Base-by-base conservation (phyloP, 2,329 filamentous ascomycete species). In the Colletotrichum theobromicola region DNA sequence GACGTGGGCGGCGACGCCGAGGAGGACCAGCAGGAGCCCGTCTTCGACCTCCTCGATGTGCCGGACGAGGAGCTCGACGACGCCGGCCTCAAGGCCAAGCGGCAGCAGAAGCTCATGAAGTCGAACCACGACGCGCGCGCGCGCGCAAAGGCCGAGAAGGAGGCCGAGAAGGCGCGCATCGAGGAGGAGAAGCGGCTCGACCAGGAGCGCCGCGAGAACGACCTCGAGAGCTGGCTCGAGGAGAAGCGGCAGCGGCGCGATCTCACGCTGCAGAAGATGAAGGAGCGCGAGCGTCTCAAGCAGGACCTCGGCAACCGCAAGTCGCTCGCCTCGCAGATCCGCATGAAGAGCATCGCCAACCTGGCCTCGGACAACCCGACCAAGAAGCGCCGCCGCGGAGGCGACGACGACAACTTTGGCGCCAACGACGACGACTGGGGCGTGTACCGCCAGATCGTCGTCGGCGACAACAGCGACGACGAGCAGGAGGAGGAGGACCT, bases 341-440 rank as follows among this genome's bases (percentile, higher is more conserved):
- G 97, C 76, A 99, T 99, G 97, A 98, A 98, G 86, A 96, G 93
- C 65, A 95, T 99, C 73, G 97, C 97, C 74, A 98, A 98, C 81
- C 92, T 99, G 2, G 97, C 97, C 4, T 96, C 96, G 0, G 97
- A 99, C 83, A 93, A 91, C 7, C 95, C 96, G 1, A 87, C 89
- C 77, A 95, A 96, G 83, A 97, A 98, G 84, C 91, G 96, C 71
- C 89, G 95, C 16, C 92, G 96, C 21, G 95, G 95, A 9, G 94
- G 93, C 5, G 96, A 98, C 81, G 97, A 99, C 79, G 97, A 99
- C 82, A 95, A 95, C 75, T 99, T 99, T 81, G 97, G 97, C 71
- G 96, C 96, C 64, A 96, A 99, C 83, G 97, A 99, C 81, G 96
- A 97, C 72, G 97, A 99, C 83, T 99, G 97, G 97, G 95, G 95